Evolutionary conservation across 2,329 filamentous ascomycete species (phyloP).

Genomic region (Sporothrix protearum): DNA sequence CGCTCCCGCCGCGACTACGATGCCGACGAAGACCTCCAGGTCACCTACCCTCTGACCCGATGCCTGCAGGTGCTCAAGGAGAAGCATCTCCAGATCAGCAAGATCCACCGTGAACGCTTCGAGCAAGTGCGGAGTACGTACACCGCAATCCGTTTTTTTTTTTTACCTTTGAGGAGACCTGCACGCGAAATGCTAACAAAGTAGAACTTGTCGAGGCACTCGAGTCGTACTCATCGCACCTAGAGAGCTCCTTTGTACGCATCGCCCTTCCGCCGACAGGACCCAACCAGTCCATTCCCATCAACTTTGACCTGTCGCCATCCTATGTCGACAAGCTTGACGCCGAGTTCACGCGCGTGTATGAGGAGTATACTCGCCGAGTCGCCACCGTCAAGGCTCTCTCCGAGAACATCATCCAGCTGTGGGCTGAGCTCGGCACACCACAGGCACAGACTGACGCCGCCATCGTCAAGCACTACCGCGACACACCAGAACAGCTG

Average conservation of each 20-base stretch:
- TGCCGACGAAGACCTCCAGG: slow-evolving; percentile 58
- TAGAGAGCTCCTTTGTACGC: slow-evolving; percentile 82
- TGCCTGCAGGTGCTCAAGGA: slow-evolving; percentile 81
- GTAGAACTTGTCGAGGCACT: slow-evolving; percentile 88
- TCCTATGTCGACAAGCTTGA: slow-evolving; percentile 84
- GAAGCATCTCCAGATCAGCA: slow-evolving; percentile 75
- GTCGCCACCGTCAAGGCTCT: slow-evolving; percentile 69
- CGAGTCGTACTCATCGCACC: slow-evolving; percentile 92
- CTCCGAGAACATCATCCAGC: slow-evolving; percentile 80
- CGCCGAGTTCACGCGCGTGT: slow-evolving; percentile 86
- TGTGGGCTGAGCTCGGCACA: slow-evolving; percentile 94
- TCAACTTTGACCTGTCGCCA: slow-evolving; percentile 87
- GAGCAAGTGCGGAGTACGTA: slow-evolving; percentile 90
- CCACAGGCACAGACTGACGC: slow-evolving; percentile 89
- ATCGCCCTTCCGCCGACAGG: slow-evolving; percentile 80
- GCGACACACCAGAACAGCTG: slow-evolving; percentile 87
- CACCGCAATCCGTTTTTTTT: neutral
- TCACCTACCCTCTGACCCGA: slow-evolving; percentile 77
- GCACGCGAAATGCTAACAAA: neutral
- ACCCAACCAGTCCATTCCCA: slow-evolving; percentile 69
- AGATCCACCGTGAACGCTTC: slow-evolving; percentile 83
- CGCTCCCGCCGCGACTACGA: slow-evolving; percentile 60
- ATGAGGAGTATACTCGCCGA: slow-evolving; percentile 90
- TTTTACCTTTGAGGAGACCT: neutral
- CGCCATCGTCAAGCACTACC: slow-evolving; percentile 82